These are phyloP conservation scores for Raffaelea ambrosiae DNA, from an alignment of 2,329 filamentous ascomycete genomes.

Conservation along the genomic window DNA sequence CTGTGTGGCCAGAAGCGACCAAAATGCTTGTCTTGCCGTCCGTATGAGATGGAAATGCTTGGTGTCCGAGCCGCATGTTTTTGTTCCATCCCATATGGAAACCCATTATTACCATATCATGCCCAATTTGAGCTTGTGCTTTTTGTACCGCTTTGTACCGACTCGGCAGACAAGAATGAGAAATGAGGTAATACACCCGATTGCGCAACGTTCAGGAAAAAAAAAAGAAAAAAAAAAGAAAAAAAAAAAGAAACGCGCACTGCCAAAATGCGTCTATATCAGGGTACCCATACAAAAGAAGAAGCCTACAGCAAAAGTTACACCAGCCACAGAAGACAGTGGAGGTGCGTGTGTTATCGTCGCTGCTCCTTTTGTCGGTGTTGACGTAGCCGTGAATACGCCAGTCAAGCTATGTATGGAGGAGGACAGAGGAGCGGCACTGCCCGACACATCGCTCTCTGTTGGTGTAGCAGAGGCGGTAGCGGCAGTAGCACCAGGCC, in stretches of 20 bases:
- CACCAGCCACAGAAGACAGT: neutral
- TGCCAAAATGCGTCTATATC: neutral
- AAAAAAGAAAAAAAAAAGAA: neutral
- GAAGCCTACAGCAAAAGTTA: neutral
- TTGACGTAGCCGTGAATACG: constrained; percentile 22
- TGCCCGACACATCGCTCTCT: neutral
- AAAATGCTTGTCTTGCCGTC: no score
- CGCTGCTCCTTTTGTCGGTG: constrained; percentile 11
- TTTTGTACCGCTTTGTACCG: no score
- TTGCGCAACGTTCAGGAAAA: no score
- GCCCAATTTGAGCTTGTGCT: no score
- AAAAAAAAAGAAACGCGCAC: neutral
- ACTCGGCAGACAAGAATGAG: no score
- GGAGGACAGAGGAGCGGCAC: neutral
- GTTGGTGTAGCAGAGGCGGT: neutral
- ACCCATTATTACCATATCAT: no score
- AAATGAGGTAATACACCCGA: no score
- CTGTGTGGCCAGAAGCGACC: no score
- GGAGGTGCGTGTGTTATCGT: neutral
- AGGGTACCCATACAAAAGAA: neutral
- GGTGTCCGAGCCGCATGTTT: no score
- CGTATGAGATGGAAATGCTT: no score
- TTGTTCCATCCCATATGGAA: no score
- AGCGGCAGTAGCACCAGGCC: constrained; percentile 25
- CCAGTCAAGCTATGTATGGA: constrained; percentile 25